Evolutionary conservation across 2,329 filamentous ascomycete species (phyloP), one percentile per base, ranked within the genome.

Genomic region (Colletotrichum sp.): DNA sequence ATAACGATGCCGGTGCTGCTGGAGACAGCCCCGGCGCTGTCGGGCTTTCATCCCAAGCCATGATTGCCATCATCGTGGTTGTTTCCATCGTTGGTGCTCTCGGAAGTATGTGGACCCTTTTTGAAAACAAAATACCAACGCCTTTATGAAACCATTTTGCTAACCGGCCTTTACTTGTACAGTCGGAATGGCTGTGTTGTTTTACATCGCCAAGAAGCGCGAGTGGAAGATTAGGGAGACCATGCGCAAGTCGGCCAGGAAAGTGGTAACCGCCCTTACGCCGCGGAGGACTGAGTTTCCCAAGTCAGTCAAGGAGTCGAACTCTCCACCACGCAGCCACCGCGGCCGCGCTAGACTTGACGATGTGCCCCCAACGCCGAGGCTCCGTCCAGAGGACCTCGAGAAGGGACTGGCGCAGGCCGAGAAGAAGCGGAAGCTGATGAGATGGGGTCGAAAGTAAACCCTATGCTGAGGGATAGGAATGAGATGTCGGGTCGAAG

Each of bases 221-320:
- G 94, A 96, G 84, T 97, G 95, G 95, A 94, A 93, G 78, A 88
- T 97, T 79, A 91, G 93, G 74, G 92, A 95, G 82, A 94, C 89
- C 34, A 88, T 98, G 73, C 90, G 93, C 71, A 91, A 91, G 78
- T 96, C 94, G 2, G 92, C 92, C 36, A 89, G 88, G 77, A 92
- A 88, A 80, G 91, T 93, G 32, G 90, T 90, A 59, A 90, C 88
- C 6, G 92, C 89, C 7, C 86, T 93, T 71, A 93, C 92, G n/a
- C 92, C 92, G 7, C 86, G 91, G 64, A 87, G 91, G 72, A 84
- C 88, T 72, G 91, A 92, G 79, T 93, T 93, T 76, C 92, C 92
- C 4, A 88, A 84, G 63, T 90, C 90, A 21, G 87, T 90, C 72
- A 92, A 91, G 78, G 86, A 89, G 18, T 80, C 81, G 16, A 64